phyloP scores from a whole-genome alignment of 2,329 filamentous ascomycete genomes.

The Pseudopithomyces chartarum region DNA sequence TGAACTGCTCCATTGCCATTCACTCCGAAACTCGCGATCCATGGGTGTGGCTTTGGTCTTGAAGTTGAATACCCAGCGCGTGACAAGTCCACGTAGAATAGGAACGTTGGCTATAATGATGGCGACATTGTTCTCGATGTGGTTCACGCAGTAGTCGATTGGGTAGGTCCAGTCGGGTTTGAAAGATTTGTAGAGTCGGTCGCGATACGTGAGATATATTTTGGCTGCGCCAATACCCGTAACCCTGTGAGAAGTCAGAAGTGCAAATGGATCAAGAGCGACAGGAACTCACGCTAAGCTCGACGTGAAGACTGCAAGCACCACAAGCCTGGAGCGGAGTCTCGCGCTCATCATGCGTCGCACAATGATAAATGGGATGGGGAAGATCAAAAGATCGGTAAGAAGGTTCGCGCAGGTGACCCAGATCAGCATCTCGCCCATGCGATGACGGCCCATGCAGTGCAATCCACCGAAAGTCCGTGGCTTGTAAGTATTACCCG shows the following conservation, averaged over 20 bases:
- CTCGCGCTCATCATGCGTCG: slow-evolving; percentile 48
- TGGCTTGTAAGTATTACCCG: slow-evolving; percentile 47
- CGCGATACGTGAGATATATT: slow-evolving; percentile 47
- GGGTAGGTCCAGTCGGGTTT: slow-evolving; percentile 49
- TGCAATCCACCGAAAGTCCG: slow-evolving; percentile 45
- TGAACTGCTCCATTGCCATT: slow-evolving; percentile 34
- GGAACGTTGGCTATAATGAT: slow-evolving; percentile 49
- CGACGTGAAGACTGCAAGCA: slow-evolving; percentile 46
- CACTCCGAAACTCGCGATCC: slow-evolving; percentile 36
- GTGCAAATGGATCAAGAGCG: background rate
- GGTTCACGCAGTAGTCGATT: slow-evolving; percentile 49
- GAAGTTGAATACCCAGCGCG: slow-evolving; percentile 48
- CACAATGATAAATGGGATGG: slow-evolving; percentile 49
- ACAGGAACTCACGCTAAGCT: slow-evolving; percentile 41
- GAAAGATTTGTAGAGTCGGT: slow-evolving; percentile 43
- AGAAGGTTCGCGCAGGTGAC: slow-evolving; percentile 49
- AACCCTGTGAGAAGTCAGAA: slow-evolving; percentile 29
- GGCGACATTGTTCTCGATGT: slow-evolving; percentile 49
- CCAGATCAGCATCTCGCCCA: slow-evolving; percentile 47
- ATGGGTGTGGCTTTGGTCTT: slow-evolving; percentile 37
- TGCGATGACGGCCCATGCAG: slow-evolving; percentile 43
- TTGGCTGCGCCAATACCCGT: slow-evolving; percentile 47
- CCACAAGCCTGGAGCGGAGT: slow-evolving; percentile 44
- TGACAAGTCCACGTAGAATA: slow-evolving; percentile 48
- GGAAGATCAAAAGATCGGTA: slow-evolving; percentile 48